Evolutionary conservation across 1,284 basidiomycete genomes (phyloP).

Genomic region (Malassezia psittaci): DNA sequence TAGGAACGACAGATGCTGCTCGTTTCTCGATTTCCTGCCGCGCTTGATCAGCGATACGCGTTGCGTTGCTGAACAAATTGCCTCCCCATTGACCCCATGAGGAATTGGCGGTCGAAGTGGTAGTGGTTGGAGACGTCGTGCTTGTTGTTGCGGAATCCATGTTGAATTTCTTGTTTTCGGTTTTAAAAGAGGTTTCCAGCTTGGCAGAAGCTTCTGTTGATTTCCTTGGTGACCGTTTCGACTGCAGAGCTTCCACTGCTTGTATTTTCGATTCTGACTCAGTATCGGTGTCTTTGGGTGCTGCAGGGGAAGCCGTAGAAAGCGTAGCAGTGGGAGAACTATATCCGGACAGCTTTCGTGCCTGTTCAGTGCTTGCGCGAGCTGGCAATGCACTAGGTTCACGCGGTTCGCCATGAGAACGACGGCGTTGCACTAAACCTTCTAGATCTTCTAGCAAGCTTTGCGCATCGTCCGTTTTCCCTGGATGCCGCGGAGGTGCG

Average conservation of each 20-base stretch:
- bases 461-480: slow-evolving; percentile 31
- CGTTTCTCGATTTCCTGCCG: slow-evolving; percentile 41
- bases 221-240: too few species aligned
- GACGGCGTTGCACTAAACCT: slow-evolving; percentile 39
- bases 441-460: slow-evolving; percentile 45
- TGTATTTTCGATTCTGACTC: too few species aligned
- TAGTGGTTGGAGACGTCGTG: neutral
- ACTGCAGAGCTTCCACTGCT: too few species aligned
- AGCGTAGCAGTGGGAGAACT: too few species aligned
- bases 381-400: neutral
- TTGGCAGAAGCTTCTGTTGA: neutral
- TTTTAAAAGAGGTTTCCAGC: neutral
- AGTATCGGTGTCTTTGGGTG: too few species aligned
- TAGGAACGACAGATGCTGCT: slow-evolving; percentile 19
- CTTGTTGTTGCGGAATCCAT: neutral
- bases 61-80: slow-evolving; percentile 50
- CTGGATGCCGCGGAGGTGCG: neutral
- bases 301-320: too few species aligned
- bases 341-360: neutral
- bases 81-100: slow-evolving; percentile 54
- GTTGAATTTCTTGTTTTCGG: neutral
- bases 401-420: slow-evolving; percentile 7
- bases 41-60: slow-evolving; percentile 42
- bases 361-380: neutral
- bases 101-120: neutral